Evolutionary conservation across 352 stramenopile genomes (phyloP).

Genomic region (Elongisporangium undulatum): DNA sequence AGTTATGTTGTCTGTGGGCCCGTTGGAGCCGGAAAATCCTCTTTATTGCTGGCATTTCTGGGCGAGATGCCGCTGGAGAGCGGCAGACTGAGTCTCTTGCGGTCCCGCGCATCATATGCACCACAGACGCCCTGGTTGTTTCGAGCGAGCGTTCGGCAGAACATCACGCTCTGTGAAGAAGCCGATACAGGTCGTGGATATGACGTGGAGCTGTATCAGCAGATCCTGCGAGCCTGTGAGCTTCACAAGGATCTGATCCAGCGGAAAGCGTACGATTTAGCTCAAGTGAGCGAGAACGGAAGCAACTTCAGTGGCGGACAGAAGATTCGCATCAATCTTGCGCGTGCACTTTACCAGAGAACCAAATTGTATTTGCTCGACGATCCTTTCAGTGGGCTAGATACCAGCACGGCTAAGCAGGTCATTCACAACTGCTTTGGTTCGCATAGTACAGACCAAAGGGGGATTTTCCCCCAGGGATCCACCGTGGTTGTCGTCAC

Average conservation of each 20-base stretch:
- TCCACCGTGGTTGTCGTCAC: constrained; percentile 74
- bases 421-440: constrained; percentile 48
- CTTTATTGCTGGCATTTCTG: constrained; percentile 92
- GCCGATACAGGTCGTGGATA: constrained; percentile 9
- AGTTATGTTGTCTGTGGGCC: constrained; percentile 78
- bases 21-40: constrained; percentile 95
- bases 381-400: constrained; percentile 81
- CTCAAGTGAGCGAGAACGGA: constrained; percentile 64
- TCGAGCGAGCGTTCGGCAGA: constrained; percentile 45
- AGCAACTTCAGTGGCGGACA: constrained; percentile 87
- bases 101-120: constrained; percentile 45
- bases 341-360: constrained; percentile 73
- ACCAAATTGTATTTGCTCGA: constrained; percentile 82
- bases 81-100: constrained; percentile 14
- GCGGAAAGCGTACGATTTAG: constrained; percentile 36
- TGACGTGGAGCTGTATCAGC: constrained; percentile 37
- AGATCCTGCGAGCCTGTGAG: constrained; percentile 61
- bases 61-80: constrained; percentile 91
- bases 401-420: constrained; percentile 47
- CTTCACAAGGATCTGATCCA: constrained; percentile 60
- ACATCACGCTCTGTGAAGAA: constrained; percentile 48
- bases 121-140: constrained; percentile 82
- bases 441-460: constrained; percentile 12
- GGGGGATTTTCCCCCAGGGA: constrained; percentile 34
- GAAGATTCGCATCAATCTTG: constrained; percentile 76